Evolutionary conservation across 495 filamentous ascomycete species (phyloP), one percentile per base, ranked within the genome.

Genomic region (Xylaria cubensis): DNA sequence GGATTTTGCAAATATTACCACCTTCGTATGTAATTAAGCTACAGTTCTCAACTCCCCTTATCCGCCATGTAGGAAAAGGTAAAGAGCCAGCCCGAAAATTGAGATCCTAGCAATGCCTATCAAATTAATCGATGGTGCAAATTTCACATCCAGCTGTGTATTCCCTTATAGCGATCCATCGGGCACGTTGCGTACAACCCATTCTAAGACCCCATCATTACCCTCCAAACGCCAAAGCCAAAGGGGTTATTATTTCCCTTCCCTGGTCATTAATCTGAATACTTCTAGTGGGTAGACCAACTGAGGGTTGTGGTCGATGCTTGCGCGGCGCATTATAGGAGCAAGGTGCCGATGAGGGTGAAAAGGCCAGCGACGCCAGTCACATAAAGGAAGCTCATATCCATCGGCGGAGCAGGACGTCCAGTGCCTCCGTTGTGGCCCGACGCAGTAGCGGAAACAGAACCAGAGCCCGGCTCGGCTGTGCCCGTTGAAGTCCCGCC

Each of bases 401-500:
- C 84, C 77, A 90, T 73, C 74, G 84, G 71, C 73, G 81, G 70
- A 77, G 81, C 64, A 83, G 77, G 74, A 78, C 82, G 80, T 59
- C 82, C 72, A 74, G 82, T 74, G 78, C 79, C 72, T 42, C 41
- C 64, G 69, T 76, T 76, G 67, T 80, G 75, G 73, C 79, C 74
- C 70, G 77, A 72, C 74, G 83, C 78, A 29, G 84, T 85, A 6
- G 81, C 79, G 64, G 82, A 86, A 36, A 84, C 82, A 9, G 82
- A 74, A 62, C 90, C 91, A 62, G 90, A 90, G 68, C 90, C 91
- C 21, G 90, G 82, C n/a, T 85, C 78, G 55, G 90, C 91, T 69
- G 89, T 90, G 42, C 86, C 84, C 19, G 86, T 88, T 74, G 89
- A 91, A 71, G 81, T 80, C 44, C 80, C 80, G 59, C 89, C 91